Evolutionary conservation across 345 rosid species (phyloP), one percentile per base, ranked within the genome.

Genomic region (Lepidium sativum): DNA sequence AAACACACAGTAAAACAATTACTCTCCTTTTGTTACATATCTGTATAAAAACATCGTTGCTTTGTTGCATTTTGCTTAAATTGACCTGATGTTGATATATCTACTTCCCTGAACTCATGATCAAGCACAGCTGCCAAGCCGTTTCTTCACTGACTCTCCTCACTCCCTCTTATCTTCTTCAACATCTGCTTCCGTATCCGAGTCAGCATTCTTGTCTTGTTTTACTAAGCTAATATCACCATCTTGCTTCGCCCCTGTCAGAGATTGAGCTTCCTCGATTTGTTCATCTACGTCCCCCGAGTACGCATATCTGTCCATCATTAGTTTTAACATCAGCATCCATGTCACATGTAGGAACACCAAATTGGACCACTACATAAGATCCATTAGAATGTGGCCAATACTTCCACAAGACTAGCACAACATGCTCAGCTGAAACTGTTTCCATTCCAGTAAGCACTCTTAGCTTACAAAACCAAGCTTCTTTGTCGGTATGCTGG

Each of bases 81-180:
- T 48, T 38, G 72, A 47, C 58, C 25, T 59, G 60, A 18, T 61
- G 69, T 54, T 34, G 16, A 62, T 44, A 41, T 9, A 42, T 68
- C 21, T 39, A 68, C 17, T 48, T 68, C 12, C 4, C 23, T 47
- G 40, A 45, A 37, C 25, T 68, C 33, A 13, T 29, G 63, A 23
- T 53, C 62, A 54, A 41, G 27, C 54, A 54, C 23, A 66, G 16
- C 44, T 67, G 33, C 21, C 29, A 48, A 50, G 25, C 41, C 18
- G 39, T 55, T 38, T 35, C 74, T 67, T 15, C 37, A 13, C 54
- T 1, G 33, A 47, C 64, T 57, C 15, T 40, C 63, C 51, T 35
- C 40, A 85, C 74, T 83, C 91, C 72, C 88, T 78, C 78, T 91
- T 91, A 53, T 82, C 94, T 76, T 84, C 96, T 80, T 91, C 94